Base-by-base conservation (phyloP, 495 filamentous ascomycete genomes). In the Tirmania nivea region DNA sequence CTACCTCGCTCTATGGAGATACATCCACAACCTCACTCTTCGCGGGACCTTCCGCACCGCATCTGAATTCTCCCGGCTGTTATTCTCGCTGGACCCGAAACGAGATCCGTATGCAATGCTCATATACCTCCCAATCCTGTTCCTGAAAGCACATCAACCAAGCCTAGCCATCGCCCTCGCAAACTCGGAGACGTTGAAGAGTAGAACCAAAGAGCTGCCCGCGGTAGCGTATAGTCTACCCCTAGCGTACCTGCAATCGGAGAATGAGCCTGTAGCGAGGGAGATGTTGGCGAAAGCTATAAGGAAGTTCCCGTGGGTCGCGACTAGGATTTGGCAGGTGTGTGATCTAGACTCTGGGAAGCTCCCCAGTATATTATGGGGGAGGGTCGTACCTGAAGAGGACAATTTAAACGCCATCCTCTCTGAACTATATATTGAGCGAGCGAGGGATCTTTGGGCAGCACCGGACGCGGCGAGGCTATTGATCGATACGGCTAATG, bases 31-130 rank as follows among this genome's bases (percentile, higher is more conserved):
- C 55, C 72, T 96, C 10, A 73, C 81, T 10, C 80, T 84, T 74
- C 86, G 90, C 60, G 86, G 88, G n/a, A 94, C 88, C 12, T 93
- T 84, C 73, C 75, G 86, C 34, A 96, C 90, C 1, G 84, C 85
- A 0, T 80, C 86, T 49, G 92, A 96, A 66, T 99, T 88, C 86
- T 75, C 81, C 7, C 94, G 92, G 66, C 68, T 96, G 9, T 66
- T 94, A 9, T 69, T 94, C 1, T 76, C 78, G 55, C 66, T 99
- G 51, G 77, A 83, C 59, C 78, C 78, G n/a, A 65, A 70, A 57
- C 70, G 67, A 0, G 90, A 99, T 65, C 88, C 87, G 1, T 94
- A 94, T 59, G 81, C 75, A 54, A 74, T 94, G 54, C 72, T 74
- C 47, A 73, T 90, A 17, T 66, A 82, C 55, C 74, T 94, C 55